These are phyloP conservation scores for Phytophthora uliginosa DNA, from an alignment of 352 stramenopile genomes.

Conservation along the genomic window DNA sequence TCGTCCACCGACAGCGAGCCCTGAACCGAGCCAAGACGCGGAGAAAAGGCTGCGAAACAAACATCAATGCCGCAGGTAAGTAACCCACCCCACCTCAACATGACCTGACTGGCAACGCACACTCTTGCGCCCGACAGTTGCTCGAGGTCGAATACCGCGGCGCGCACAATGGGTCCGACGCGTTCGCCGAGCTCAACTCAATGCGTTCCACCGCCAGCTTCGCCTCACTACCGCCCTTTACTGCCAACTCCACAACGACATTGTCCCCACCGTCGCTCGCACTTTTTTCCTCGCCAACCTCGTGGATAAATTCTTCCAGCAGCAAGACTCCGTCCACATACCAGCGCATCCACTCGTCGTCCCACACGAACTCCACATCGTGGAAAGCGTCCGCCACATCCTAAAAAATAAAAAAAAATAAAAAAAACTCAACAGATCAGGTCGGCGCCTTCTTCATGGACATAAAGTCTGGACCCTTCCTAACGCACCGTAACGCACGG, in stretches of 20 bases:
- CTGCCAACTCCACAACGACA: conserved; percentile 41
- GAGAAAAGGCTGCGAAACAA: conserved; percentile 43
- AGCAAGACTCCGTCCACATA: conserved; percentile 62
- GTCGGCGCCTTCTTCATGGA: background rate
- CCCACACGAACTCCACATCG: conserved; percentile 55
- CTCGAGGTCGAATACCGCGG: conserved; percentile 42
- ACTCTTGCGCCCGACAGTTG: conserved; percentile 56
- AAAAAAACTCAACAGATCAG: background rate
- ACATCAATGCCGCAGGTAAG: background rate
- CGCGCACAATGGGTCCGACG: conserved; percentile 42
- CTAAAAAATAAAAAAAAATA: conserved; percentile 20
- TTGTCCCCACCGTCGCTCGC: background rate
- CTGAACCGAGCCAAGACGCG: conserved; percentile 66
- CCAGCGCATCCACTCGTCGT: conserved; percentile 66
- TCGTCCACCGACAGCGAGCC: conserved; percentile 74
- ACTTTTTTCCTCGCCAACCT: conserved; percentile 4
- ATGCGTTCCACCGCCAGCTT: conserved; percentile 38
- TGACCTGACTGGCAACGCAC: conserved; percentile 33
- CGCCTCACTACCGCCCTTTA: conserved; percentile 7
- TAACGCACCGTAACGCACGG: conserved; percentile 47
- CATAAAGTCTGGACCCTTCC: background rate
- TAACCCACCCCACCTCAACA: background rate
- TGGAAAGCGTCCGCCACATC: conserved; percentile 40
- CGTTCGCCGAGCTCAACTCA: conserved; percentile 29
- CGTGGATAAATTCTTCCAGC: conserved; percentile 50